Evolutionary conservation across 768 basidiomycete species (phyloP), one percentile per base, ranked within the genome.

Genomic region (Austroboletus eburneus): DNA sequence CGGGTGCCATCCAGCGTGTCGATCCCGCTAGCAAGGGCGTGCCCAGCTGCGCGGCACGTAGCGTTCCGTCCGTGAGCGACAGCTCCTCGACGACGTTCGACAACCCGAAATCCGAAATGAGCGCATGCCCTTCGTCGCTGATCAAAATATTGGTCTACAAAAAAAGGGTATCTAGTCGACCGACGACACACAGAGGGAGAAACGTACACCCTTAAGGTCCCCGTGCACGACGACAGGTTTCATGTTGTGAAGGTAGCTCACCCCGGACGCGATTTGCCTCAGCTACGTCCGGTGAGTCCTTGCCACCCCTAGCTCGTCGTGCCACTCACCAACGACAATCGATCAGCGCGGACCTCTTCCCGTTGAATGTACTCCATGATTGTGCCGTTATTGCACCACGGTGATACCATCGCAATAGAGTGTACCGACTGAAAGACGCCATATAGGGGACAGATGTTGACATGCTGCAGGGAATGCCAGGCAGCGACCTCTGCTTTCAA

Each of bases 111-210:
- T 83, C 81, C 1, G 79, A 79, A 37, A 82, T 77, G 48, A 82
- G 66, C 9, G 79, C 74, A 27, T 62, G 56, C 9, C 79, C 80
- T 10, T 70, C 64, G 39, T 74, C 72, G 47, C 76, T 72, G 29
- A 83, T 69, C 23, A 83, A 68, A 42, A 82, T 78, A 49, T 83
- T 82, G 8, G 74, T 73, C 80, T 81, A n/a, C n/a, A n/a, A n/a
- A n/a, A n/a, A n/a, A n/a, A n/a, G n/a, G n/a, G n/a, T n/a, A n/a
- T n/a, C n/a, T n/a, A n/a, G n/a, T n/a, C n/a, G n/a, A n/a, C n/a
- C n/a, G n/a, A n/a, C n/a, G n/a, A n/a, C n/a, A n/a, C n/a, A n/a
- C n/a, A n/a, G n/a, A n/a, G 14, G 25, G 7, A 17, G n/a, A 13
- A 25, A 67, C 72, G 30, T 55, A 80, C 80, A 49, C 80, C 79